Evolutionary conservation across 169 alveolate species (phyloP), one percentile per base, ranked within the genome.

Genomic region (Toxoplasma gondii): DNA sequence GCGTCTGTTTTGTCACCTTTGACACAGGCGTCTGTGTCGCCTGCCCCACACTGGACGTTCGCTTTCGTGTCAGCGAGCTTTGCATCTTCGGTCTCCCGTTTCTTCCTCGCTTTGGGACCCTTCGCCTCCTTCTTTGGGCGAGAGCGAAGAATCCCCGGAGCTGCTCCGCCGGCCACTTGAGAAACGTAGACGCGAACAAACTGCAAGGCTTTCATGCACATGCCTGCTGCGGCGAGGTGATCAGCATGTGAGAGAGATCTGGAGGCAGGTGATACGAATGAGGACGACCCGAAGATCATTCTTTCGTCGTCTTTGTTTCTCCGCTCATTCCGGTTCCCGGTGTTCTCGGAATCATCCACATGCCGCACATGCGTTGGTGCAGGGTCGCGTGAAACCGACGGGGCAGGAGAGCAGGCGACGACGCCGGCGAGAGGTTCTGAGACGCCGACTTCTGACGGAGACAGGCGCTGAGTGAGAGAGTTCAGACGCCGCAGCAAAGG

Each of bases 111-210:
- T 19, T 64, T 64, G 34, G 74, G n/a, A 31, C 74, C 74, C 22
- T 31, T 64, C 74, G 86, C 86, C 86, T 78, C 86, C 39, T 19
- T 19, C 43, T 78, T 78, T 78, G 10, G 39, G 27, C 86, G 86
- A 7, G 86, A n/a, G 22, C 86, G 86, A 16, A 78, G 86, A 31
- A 78, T n/a, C 39, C 49, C 86, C 4, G 86, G 86, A 19, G 86
- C 86, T 12, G 86, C 86, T 1, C 86, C 86, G 24, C 86, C 86
- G 22, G 86, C 86, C 49, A 78, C 27, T 7, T n/a, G 86, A 1
- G 86, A 36, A 36, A 38, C 86, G 86, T 78, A 78, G 39, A 78
- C 45, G 39, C 86, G 86, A n/a, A 78, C 45, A 38, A 78, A 78
- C 44, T 78, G 86, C 45, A 78, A n/a, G 45, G 86, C 39, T 27